phyloP scores from a whole-genome alignment of 345 rosid genomes.

The Acer negundo region DNA sequence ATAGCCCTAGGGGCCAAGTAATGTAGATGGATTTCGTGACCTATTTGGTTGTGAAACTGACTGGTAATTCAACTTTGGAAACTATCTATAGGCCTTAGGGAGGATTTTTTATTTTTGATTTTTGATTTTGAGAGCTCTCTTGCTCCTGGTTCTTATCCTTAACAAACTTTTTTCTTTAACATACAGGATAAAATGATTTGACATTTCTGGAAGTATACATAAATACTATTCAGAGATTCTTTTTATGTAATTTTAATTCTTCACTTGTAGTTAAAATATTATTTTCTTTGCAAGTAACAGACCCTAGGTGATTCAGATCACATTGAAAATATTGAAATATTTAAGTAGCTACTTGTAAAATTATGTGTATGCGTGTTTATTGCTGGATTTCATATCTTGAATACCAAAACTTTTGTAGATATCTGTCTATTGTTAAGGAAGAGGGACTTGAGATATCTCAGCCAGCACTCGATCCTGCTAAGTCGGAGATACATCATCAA shows the following conservation, averaged over 20 bases:
- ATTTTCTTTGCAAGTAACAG: background rate
- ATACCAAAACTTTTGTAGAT: constrained; percentile 39
- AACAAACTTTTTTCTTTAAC: background rate
- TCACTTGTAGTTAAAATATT: background rate
- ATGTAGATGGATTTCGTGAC: background rate
- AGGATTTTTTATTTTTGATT: background rate
- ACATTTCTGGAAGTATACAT: background rate
- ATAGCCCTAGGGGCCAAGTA: background rate
- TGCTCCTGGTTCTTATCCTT: background rate
- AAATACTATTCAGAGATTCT: background rate
- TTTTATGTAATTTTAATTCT: background rate
- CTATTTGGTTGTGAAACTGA: background rate
- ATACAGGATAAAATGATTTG: background rate
- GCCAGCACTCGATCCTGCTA: constrained; percentile 82
- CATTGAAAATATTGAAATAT: background rate
- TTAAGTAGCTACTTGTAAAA: background rate
- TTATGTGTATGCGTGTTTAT: background rate
- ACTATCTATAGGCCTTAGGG: background rate
- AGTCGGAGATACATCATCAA: constrained; percentile 75
- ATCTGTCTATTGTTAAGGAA: constrained; percentile 60
- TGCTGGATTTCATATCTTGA: background rate
- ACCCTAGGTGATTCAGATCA: background rate
- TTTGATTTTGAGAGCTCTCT: background rate
- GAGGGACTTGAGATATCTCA: constrained; percentile 94
- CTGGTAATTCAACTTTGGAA: too few relatives aligned